Evolutionary conservation across 257 asterid species (phyloP), one percentile per base, ranked within the genome.

Genomic region (Oldenlandia corymbosa): DNA sequence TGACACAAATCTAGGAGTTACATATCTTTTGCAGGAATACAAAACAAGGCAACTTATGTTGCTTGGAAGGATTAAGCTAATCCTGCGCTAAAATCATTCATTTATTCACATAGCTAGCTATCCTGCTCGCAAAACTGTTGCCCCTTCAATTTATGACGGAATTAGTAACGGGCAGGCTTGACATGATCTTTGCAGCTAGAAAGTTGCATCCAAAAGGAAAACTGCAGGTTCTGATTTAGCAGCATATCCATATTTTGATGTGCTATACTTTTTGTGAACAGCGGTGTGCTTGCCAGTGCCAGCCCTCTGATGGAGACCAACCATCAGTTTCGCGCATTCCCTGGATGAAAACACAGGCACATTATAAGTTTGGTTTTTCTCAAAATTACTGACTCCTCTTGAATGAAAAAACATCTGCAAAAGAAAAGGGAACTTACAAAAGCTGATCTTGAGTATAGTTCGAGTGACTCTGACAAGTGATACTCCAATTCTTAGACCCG

Each of bases 401-500:
- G 28, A 39, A 18, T 10, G 24, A 7, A n/a, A 1, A 23, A 1
- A 16, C 5, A 20, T n/a, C n/a, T n/a, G n/a, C n/a, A n/a, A n/a
- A 16, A 3, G 7, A 9, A 5, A 10, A 24, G 26, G 31, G 18
- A 3, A 83, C 92, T 81, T 66, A 92, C 99, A 79, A n/a, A 55
- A 92, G 96, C 75, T 87, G 81, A 5, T 76, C 72, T 68, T 84
- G 80, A 1, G 72, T 70, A 76, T 89, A 87, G 62, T 62, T 71
- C 2, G 88, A 71, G 63, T 93, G 84, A 73, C 31, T 74, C 74
- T 87, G 88, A 14, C 87, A 63, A 17, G 96, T 83, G 76, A 71
- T 81, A 65, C 77, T 83, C 99, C 99, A 93, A 58, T 75, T 66
- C 74, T 55, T 80, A 24, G 46, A 27, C 12, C 95, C 92, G 30